phyloP scores from a whole-genome alignment of 2,329 filamentous ascomycete genomes.

The Paraphoma sp. region DNA sequence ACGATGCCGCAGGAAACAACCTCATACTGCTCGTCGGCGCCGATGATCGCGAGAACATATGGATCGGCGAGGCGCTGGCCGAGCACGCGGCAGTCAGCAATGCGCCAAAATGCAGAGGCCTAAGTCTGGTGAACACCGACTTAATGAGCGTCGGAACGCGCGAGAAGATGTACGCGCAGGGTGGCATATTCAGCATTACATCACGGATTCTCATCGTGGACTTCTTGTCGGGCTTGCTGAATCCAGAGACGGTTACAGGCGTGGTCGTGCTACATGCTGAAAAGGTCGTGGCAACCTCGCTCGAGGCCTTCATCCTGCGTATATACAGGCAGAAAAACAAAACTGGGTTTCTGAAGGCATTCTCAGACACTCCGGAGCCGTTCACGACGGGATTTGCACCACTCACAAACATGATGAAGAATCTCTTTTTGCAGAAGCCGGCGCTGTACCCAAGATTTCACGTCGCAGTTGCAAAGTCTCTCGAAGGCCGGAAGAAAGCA shows the following conservation, averaged over 20 bases:
- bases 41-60: constrained; percentile 91
- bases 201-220: constrained; percentile 95
- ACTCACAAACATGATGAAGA: constrained; percentile 87
- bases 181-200: constrained; percentile 94
- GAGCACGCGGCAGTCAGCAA: constrained; percentile 93
- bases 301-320: constrained; percentile 93
- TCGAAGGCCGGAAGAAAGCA: constrained; percentile 90
- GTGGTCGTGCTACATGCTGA: constrained; percentile 89
- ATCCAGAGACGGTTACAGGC: constrained; percentile 85
- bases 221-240: constrained; percentile 80
- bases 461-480: constrained; percentile 82
- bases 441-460: constrained; percentile 95
- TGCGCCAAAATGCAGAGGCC: constrained; percentile 78
- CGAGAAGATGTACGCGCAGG: constrained; percentile 88
- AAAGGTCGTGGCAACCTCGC: constrained; percentile 79
- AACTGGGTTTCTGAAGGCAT: constrained; percentile 90
- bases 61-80: constrained; percentile 94
- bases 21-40: constrained; percentile 88
- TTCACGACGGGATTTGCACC: constrained; percentile 90
- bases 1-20: constrained; percentile 95
- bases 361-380: constrained; percentile 90
- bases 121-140: constrained; percentile 94
- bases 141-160: constrained; percentile 83
- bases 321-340: constrained; percentile 97
- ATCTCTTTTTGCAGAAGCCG: constrained; percentile 85